Evolutionary conservation across 73 alveolate species (phyloP), one percentile per base, ranked within the genome.

Genomic region (Paramecium primaurelia): DNA sequence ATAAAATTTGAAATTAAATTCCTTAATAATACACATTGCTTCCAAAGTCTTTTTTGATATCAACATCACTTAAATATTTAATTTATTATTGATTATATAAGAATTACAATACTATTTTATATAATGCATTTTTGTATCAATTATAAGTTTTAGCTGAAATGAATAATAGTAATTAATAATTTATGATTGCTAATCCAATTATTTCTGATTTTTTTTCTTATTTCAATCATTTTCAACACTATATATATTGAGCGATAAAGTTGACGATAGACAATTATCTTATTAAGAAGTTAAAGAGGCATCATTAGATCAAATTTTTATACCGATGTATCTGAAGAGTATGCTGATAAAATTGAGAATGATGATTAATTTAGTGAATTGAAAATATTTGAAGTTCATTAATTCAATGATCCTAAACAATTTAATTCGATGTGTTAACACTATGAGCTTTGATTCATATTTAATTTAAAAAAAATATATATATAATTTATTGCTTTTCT

Each of bases 361-460:
- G 45, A 80, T 8, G 91, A 80, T 32, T 0, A 8, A 14, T 26
- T 42, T 9, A 16, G 1, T 12, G 64, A 49, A 44, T 45, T 80
- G 34, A 18, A 44, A 25, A 26, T 80, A 6, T 36, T 47, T 80
- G 34, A 80, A 80, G 32, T 80, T 80, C 49, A 42, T 80, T 32
- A 20, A 20, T 14, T 32, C 42, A 4, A 77, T 80, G 0, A 44
- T 80, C 3, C 77, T 59, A 26, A 22, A 80, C 91, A 80, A 80
- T 44, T 26, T 49, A 80, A 80, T 80, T 80, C 25, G 91, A 80
- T 80, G 45, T 80, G 91, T 73, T 18, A 73, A 44, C 49, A 64
- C 45, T 0, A 64, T 12, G 84, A 49, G 14, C 69, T 54, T 54
- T 54, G 30, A 54, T n/a, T 54, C 14, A 18, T 54, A 1, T 54